Percentiles rank a stretch among this genome's conserved stretches.
Evolutionary conservation across 345 rosid species (phyloP).

Genomic region (Populus simonii): DNA sequence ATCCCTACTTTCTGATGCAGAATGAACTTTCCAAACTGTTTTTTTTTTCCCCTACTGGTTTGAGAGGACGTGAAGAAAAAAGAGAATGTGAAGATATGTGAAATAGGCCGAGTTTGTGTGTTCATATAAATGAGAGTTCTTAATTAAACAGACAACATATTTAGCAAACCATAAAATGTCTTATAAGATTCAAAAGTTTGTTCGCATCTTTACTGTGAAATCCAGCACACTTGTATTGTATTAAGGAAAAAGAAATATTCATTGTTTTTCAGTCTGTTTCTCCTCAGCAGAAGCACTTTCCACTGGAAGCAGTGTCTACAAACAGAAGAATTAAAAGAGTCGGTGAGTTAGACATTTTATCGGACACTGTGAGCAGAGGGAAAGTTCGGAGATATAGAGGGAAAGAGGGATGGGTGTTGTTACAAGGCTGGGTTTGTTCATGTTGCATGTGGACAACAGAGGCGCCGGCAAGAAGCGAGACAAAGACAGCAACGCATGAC

Average conservation of each 20-base stretch:
- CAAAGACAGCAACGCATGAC: conserved; percentile 58
- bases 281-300: conserved; percentile 25
- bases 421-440: conserved; percentile 69
- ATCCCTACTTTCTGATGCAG: conserved; percentile 31
- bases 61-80: neutral
- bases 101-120: neutral
- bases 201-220: neutral
- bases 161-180: neutral
- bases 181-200: neutral
- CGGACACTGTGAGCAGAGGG: conserved; percentile 34
- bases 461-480: conserved; percentile 70
- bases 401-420: neutral
- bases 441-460: conserved; percentile 56
- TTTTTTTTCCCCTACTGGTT: neutral
- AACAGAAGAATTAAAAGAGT: neutral
- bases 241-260: neutral
- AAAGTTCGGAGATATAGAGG: too few relatives aligned
- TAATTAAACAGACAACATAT: neutral
- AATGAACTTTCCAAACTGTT: neutral
- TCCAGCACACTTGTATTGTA: neutral
- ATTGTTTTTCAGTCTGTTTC: conserved; percentile 14
- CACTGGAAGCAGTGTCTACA: conserved; percentile 49
- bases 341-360: conserved; percentile 31
- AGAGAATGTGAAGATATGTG: neutral
- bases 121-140: neutral